Percentiles rank a stretch among this genome's conserved stretches.
These are phyloP conservation scores for Chlamydomonas incerta DNA, from an alignment of 139 green algal species.

Conservation along the genomic window DNA sequence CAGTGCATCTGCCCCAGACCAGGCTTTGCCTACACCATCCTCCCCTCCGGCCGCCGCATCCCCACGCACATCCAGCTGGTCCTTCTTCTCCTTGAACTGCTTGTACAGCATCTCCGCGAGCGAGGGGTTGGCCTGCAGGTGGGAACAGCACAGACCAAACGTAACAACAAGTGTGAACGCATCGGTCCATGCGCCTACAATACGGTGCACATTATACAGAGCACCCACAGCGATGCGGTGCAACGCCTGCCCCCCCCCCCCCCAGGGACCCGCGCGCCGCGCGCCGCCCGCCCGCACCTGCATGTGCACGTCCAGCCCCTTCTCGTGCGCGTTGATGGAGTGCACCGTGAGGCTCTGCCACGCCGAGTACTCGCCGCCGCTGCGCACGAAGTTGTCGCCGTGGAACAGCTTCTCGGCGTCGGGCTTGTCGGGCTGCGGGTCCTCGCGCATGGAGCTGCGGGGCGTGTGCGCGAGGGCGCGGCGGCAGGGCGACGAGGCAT, in stretches of 20 bases:
- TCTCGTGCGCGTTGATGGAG: constrained; percentile 83
- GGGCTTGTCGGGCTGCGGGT: constrained; percentile 83
- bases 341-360: constrained; percentile 92
- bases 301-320: constrained; percentile 87
- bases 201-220: too few relatives aligned
- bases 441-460: constrained; percentile 92
- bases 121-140: constrained; percentile 81
- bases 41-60: too few relatives aligned
- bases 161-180: background rate
- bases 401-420: constrained; percentile 76
- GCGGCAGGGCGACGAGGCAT: background rate
- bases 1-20: too few relatives aligned
- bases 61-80: constrained; percentile 63
- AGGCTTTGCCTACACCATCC: too few relatives aligned
- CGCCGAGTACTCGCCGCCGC: constrained; percentile 80
- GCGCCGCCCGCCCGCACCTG: constrained; percentile 1
- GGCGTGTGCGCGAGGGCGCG: background rate
- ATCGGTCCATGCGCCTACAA: too few relatives aligned
- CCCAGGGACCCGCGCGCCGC: too few relatives aligned
- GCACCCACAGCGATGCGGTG: too few relatives aligned
- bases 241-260: background rate
- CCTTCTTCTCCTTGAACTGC: constrained; percentile 95
- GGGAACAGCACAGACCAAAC: background rate
- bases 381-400: constrained; percentile 96
- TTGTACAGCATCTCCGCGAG: constrained; percentile 92